Conservation (phyloP, 2,329 filamentous ascomycete genomes). For the Aspergillus latus region DNA sequence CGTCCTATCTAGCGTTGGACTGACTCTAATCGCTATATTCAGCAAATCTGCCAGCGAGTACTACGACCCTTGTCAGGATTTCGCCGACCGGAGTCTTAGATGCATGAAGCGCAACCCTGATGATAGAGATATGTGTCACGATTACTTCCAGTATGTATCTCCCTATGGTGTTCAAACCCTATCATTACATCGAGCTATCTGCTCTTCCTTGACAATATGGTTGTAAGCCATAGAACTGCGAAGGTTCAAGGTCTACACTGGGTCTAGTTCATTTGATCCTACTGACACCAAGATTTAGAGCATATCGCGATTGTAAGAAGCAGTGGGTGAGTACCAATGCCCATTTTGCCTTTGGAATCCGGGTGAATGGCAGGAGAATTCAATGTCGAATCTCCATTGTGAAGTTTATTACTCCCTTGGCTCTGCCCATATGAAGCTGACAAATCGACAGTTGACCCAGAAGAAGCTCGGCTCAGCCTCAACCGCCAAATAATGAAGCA, state of each 20-base stretch:
- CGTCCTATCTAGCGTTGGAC: neutral
- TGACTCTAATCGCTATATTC: neutral
- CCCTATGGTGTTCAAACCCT: neutral
- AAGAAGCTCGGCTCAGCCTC: slow-evolving; percentile 26
- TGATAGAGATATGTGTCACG: slow-evolving; percentile 83
- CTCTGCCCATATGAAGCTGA: slow-evolving; percentile 8
- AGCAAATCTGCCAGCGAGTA: slow-evolving; percentile 89
- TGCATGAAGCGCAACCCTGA: slow-evolving; percentile 87
- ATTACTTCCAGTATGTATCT: slow-evolving; percentile 83
- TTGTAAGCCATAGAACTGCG: neutral
- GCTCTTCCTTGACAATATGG: neutral
- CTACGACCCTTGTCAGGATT: slow-evolving; percentile 94
- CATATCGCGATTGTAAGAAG: slow-evolving; percentile 93
- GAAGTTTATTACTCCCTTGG: too few species aligned
- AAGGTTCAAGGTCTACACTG: neutral
- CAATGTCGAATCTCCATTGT: too few species aligned
- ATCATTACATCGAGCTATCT: neutral
- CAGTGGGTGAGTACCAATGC: slow-evolving; percentile 68
- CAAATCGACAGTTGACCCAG: slow-evolving; percentile 28
- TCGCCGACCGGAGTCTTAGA: slow-evolving; percentile 77
- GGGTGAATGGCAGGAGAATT: too few species aligned
- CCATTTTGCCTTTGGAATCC: too few species aligned
- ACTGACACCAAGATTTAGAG: slow-evolving; percentile 53
- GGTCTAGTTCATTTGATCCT: neutral
- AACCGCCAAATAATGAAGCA: slow-evolving; percentile 7